A percentile compares a stretch with the other conserved stretches of the same genome.
These are phyloP conservation scores for Aspergillus versicolor DNA, from an alignment of 2,329 filamentous ascomycete species.

Conservation along the genomic window DNA sequence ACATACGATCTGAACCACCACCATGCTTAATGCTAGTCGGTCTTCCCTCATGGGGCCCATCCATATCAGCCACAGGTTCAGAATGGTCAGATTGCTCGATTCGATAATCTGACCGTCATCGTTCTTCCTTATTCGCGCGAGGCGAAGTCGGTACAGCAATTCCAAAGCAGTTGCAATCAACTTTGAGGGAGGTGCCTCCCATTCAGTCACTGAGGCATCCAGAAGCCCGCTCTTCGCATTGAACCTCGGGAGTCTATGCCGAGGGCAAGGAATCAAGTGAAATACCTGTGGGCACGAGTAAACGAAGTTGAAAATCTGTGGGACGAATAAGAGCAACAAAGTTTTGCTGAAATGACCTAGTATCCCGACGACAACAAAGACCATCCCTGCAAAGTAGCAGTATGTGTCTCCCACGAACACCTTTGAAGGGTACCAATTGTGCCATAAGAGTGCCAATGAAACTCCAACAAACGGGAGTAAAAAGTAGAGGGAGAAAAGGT, in stretches of 20 bases:
- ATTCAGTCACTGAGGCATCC: slow-evolving; percentile 81
- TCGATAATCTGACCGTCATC: slow-evolving; percentile 70
- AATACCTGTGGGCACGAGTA: slow-evolving; percentile 94
- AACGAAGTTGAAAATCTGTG: slow-evolving; percentile 94
- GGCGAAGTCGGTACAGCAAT: slow-evolving; percentile 64
- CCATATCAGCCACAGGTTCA: slow-evolving; percentile 97
- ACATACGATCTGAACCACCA: slow-evolving; percentile 71
- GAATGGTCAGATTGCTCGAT: slow-evolving; percentile 85
- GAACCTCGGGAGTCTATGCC: slow-evolving; percentile 87
- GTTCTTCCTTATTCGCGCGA: slow-evolving; percentile 69
- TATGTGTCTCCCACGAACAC: slow-evolving; percentile 99
- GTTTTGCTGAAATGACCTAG: slow-evolving; percentile 98
- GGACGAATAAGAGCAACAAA: slow-evolving; percentile 81
- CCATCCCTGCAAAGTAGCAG: slow-evolving; percentile 99
- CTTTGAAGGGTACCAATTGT: slow-evolving; percentile 94
- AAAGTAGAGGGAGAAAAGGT: slow-evolving; percentile 93
- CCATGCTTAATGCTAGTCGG: slow-evolving; percentile 73
- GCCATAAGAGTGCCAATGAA: slow-evolving; percentile 76
- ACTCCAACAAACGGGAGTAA: slow-evolving; percentile 93
- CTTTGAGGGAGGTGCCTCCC: slow-evolving; percentile 67
- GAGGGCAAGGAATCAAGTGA: slow-evolving; percentile 83
- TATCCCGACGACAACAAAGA: slow-evolving; percentile 95
- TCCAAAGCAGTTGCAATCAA: slow-evolving; percentile 64
- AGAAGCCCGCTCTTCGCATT: slow-evolving; percentile 80
- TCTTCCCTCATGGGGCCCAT: slow-evolving; percentile 89